Percentiles rank a stretch among this genome's conserved stretches.
Evolutionary conservation across 306 rosid species (phyloP).

Genomic region (Mucuna pruriens): DNA sequence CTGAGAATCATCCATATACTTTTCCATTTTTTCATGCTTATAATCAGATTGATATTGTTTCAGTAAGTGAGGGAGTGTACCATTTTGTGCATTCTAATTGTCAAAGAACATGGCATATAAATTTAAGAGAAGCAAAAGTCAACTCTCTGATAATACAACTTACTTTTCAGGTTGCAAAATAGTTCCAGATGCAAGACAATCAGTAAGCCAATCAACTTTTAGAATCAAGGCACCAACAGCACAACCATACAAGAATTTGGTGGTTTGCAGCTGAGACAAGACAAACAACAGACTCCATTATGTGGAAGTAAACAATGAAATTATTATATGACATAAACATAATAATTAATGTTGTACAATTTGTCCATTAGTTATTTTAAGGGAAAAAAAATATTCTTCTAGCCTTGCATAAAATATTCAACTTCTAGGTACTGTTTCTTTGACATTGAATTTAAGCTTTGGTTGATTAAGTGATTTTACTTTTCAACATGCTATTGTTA

Average conservation of each 20-base stretch:
- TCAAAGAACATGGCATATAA: not conserved
- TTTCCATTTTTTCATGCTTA: not conserved
- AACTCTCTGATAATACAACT: conserved; percentile 44
- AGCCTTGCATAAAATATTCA: not conserved
- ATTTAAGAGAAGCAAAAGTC: conserved; percentile 2
- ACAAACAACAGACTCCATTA: conserved; percentile 39
- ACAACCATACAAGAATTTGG: conserved; percentile 89
- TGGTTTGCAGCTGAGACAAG: conserved; percentile 76
- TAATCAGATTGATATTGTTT: not conserved
- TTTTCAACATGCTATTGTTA: not conserved
- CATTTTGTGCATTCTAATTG: not conserved
- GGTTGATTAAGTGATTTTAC: not conserved
- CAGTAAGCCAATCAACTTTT: conserved; percentile 74
- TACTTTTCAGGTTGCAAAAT: conserved; percentile 75
- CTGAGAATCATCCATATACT: not conserved
- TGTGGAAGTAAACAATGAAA: not conserved
- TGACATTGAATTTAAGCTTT: not conserved
- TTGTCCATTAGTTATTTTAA: not conserved
- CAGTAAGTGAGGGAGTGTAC: not conserved
- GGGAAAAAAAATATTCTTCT: not conserved
- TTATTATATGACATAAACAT: not conserved
- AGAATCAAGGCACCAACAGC: conserved; percentile 77
- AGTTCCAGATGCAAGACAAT: conserved; percentile 70
- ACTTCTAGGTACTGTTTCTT: not conserved
- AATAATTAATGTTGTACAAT: conserved; percentile 6